Conservation (phyloP, 768 basidiomycete species). For the Daedaleopsis sinensis region DNA sequence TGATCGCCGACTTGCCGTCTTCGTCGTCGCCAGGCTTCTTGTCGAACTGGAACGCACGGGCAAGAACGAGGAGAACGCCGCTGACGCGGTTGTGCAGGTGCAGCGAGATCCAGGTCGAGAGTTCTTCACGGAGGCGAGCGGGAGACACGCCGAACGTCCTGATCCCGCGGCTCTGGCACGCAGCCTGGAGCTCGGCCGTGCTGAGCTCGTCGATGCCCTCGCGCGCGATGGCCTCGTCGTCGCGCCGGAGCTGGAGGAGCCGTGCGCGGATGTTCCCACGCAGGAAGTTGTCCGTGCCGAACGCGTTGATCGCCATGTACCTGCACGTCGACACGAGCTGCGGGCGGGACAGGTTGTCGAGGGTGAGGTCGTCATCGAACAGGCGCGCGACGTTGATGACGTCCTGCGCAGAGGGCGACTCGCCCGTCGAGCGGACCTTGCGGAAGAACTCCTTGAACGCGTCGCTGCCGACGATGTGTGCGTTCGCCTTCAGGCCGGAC, state of each 20-base stretch:
- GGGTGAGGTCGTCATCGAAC: constrained; percentile 96
- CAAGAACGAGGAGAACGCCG: constrained; percentile 92
- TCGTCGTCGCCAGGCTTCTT: constrained; percentile 71
- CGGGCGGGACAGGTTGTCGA: constrained; percentile 98
- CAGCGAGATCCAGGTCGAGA: constrained; percentile 89
- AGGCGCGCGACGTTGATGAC: constrained; percentile 94
- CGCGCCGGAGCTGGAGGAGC: constrained; percentile 80
- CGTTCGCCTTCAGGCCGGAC: constrained; percentile 88
- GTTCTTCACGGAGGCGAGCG: constrained; percentile 84
- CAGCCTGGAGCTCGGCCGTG: constrained; percentile 88
- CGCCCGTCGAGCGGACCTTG: constrained; percentile 95
- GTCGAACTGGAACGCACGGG: constrained; percentile 93
- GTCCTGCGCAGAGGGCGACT: constrained; percentile 86
- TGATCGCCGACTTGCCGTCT: constrained; percentile 81
- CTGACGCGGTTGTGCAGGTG: constrained; percentile 91
- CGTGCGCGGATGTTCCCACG: constrained; percentile 88
- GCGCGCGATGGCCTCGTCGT: constrained; percentile 88
- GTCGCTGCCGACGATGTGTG: constrained; percentile 91
- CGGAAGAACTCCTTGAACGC: constrained; percentile 99
- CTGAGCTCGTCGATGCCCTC: constrained; percentile 93
- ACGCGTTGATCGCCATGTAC: constrained; percentile 98
- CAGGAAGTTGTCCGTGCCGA: constrained; percentile 98
- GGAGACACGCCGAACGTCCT: constrained; percentile 87
- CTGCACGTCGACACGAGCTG: constrained; percentile 97
- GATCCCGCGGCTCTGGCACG: constrained; percentile 93